Base-by-base conservation (phyloP, 1,284 basidiomycete species). In the Papiliotrema fonsecae region DNA sequence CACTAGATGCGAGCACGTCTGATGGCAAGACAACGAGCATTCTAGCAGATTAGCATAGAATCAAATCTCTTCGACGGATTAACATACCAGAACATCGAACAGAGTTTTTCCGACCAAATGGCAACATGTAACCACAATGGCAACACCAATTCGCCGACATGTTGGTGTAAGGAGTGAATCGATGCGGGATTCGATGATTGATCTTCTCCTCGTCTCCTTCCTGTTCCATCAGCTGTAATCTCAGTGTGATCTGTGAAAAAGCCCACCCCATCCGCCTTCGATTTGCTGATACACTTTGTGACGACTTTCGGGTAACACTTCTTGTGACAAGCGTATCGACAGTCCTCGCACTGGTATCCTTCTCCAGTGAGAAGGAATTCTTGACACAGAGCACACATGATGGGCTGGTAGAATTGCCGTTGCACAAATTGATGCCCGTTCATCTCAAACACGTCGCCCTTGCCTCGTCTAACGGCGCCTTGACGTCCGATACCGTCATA, bases 61-160 rank as follows among this genome's bases (percentile, higher is more conserved):
- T 16, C 16, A 14, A 35, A 19, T 39, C n/a, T 31, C 1, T 26
- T 16, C 36, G 44, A n/a, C 13, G 4, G 6, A 42, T 22, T 19
- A 36, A 52, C 74, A 54, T 31, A 75, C 75, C 75, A 14, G 86
- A 85, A 74, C 96, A 99, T 75, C 88, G 88, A 51, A 92, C 84
- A 22, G 92, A 88, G 70, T 96, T 94, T 78, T 97, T 97, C 57
- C 93, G 85, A 47, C 96, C 96, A 45, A 98, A 82, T 43, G 96
- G 92, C 34, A 98, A 82, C 81, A 99, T 97, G 67, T 92, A 92
- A 57, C 96, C 96, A 73, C 96, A 99, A 73, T 99, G 96, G 72
- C 94, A 98, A 75, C 96, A 99, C 96, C 96, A 99, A 69, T 96
- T 97, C 22, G 96, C 89, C 42, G 91, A 89, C 54, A 98, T 86